Evolutionary conservation across 805 yeast species (phyloP).

Genomic region (Yamadazyma kitorensis): DNA sequence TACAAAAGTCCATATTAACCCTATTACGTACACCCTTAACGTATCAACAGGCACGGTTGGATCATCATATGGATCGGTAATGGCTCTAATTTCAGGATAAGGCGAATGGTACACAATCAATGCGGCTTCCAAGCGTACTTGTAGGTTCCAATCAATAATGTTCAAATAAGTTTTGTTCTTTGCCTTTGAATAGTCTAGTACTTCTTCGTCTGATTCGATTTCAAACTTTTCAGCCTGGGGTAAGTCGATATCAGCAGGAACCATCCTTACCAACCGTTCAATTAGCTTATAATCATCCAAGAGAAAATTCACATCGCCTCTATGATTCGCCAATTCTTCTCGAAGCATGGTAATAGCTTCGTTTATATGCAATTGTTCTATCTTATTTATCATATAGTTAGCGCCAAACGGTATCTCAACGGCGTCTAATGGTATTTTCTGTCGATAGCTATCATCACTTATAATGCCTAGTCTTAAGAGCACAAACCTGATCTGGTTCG

Average conservation of each 20-base stretch:
- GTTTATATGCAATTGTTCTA: slow-evolving; percentile 19
- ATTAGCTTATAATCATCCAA: slow-evolving; percentile 32
- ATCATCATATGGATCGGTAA: slow-evolving; percentile 39
- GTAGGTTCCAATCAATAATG: slow-evolving; percentile 33
- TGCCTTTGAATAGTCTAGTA: slow-evolving; percentile 7
- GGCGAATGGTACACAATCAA: slow-evolving; percentile 40
- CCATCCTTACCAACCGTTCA: slow-evolving; percentile 14
- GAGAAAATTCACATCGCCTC: slow-evolving; percentile 34
- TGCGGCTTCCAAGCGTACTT: slow-evolving; percentile 35
- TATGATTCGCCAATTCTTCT: slow-evolving; percentile 34
- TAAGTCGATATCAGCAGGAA: slow-evolving; percentile 1
- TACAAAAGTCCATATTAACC: slow-evolving; percentile 38
- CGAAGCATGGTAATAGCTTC: slow-evolving; percentile 32
- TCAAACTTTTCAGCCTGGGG: background rate
- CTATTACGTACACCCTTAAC: slow-evolving; percentile 38
- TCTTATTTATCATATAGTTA: slow-evolving; percentile 27
- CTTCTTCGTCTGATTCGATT: slow-evolving; percentile 6
- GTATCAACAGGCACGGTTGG: slow-evolving; percentile 31
- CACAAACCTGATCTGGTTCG: slow-evolving; percentile 14
- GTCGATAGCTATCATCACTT: slow-evolving; percentile 18
- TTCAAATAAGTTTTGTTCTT: slow-evolving; percentile 22
- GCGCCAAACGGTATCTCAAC: slow-evolving; percentile 11
- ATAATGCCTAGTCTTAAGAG: slow-evolving; percentile 22
- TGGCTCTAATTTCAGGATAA: slow-evolving; percentile 39
- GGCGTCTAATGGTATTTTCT: slow-evolving; percentile 7